These are phyloP conservation scores for Nakazawaea anatomiae DNA, from an alignment of 805 yeast genomes.

Conservation along the genomic window DNA sequence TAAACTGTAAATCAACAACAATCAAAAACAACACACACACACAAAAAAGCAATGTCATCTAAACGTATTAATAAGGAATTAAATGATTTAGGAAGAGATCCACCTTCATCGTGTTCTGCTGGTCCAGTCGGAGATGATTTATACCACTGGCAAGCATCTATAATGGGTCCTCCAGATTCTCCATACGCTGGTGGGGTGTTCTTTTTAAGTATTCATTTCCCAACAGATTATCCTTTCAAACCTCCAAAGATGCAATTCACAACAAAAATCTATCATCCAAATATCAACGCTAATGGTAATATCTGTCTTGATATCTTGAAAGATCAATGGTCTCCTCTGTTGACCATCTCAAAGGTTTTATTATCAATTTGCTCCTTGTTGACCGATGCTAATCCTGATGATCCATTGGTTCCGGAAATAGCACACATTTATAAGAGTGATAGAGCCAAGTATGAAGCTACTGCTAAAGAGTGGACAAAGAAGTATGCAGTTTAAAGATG, in stretches of 20 bases:
- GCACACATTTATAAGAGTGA: slow-evolving; percentile 96
- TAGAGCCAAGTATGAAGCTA: slow-evolving; percentile 88
- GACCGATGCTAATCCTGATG: slow-evolving; percentile 98
- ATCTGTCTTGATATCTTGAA: slow-evolving; percentile 95
- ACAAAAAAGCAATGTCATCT: slow-evolving; percentile 58
- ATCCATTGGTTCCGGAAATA: slow-evolving; percentile 97
- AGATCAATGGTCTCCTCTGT: slow-evolving; percentile 99
- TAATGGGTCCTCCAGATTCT: slow-evolving; percentile 98
- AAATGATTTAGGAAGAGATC: slow-evolving; percentile 95
- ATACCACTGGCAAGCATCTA: slow-evolving; percentile 99
- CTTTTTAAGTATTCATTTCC: slow-evolving; percentile 94
- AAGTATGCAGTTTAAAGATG: slow-evolving; percentile 78
- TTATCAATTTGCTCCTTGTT: slow-evolving; percentile 91
- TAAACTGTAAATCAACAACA: neutral
- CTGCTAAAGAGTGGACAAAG: slow-evolving; percentile 98
- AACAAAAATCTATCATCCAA: slow-evolving; percentile 96
- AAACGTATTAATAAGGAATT: slow-evolving; percentile 96
- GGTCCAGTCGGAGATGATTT: slow-evolving; percentile 98
- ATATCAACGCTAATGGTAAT: slow-evolving; percentile 92
- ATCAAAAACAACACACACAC: neutral
- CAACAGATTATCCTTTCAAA: slow-evolving; percentile 98
- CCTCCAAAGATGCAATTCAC: slow-evolving; percentile 94
- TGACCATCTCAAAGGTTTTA: slow-evolving; percentile 92
- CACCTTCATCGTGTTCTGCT: slow-evolving; percentile 98
- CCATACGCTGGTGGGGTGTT: slow-evolving; percentile 82